phyloP scores from a whole-genome alignment of 768 basidiomycete genomes.

The Collybia mongolica region DNA sequence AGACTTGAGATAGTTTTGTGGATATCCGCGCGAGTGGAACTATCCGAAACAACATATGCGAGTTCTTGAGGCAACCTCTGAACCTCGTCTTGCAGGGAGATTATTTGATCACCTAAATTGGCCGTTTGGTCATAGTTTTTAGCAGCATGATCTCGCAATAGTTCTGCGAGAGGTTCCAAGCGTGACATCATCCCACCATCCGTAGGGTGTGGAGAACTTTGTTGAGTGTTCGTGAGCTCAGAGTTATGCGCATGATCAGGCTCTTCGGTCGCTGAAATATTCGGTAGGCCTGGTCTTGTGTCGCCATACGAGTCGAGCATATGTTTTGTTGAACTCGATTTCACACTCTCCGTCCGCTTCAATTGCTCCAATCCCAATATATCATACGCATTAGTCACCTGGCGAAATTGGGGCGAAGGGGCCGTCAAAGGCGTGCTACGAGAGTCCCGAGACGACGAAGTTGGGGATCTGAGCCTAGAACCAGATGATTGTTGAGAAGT shows the following conservation, averaged over 20 bases:
- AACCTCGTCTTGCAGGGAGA: slow-evolving; percentile 11
- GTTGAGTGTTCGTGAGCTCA: neutral
- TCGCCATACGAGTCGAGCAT: slow-evolving; percentile 25
- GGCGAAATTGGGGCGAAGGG: slow-evolving; percentile 3
- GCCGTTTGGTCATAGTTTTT: slow-evolving; percentile 5
- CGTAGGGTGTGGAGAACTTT: neutral
- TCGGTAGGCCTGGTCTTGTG: no score
- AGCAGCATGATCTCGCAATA: slow-evolving; percentile 7
- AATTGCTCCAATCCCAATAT: neutral
- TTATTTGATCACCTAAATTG: slow-evolving; percentile 8
- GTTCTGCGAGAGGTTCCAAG: slow-evolving; percentile 6
- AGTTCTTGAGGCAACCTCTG: slow-evolving; percentile 12
- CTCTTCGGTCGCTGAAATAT: neutral
- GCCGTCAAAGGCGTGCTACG: slow-evolving; percentile 4
- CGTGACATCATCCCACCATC: neutral
- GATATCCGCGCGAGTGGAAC: slow-evolving; percentile 3
- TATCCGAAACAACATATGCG: slow-evolving; percentile 1
- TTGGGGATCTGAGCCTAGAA: slow-evolving; percentile 6
- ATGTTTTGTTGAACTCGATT: slow-evolving; percentile 17
- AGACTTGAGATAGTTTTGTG: slow-evolving; percentile 10
- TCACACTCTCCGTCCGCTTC: slow-evolving; percentile 8
- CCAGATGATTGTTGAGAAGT: slow-evolving; percentile 18
- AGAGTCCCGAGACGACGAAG: slow-evolving; percentile 7
- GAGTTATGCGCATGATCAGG: no score
- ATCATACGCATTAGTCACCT: neutral